phyloP scores from a whole-genome alignment of 2,329 filamentous ascomycete genomes.

The Myriosclerotinia duriaeana region DNA sequence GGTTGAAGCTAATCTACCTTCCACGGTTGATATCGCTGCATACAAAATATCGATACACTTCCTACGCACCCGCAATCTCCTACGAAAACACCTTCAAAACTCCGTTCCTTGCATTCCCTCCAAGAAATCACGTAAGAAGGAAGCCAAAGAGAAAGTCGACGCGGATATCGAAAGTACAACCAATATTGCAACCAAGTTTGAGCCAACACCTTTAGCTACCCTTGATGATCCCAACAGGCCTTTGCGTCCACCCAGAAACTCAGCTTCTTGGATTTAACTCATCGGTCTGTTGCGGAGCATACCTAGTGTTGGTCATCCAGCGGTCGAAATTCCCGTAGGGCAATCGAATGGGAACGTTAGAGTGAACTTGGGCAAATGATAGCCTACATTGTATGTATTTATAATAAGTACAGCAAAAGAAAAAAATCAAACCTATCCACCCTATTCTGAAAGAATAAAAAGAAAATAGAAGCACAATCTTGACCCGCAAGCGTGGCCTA shows the following conservation, averaged over 20 bases:
- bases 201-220: not conserved
- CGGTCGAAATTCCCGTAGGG: too few relatives aligned
- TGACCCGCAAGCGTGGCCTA: too few relatives aligned
- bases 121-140: not conserved
- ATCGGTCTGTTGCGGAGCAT: rapidly evolving
- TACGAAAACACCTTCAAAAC: not conserved
- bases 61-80: not conserved
- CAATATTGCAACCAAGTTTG: not conserved
- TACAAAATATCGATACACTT: not conserved
- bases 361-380: too few relatives aligned
- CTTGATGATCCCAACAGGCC: not conserved
- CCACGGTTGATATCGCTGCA: not conserved
- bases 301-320: too few relatives aligned
- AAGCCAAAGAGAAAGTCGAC: not conserved
- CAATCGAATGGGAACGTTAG: not conserved
- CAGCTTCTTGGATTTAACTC: not conserved
- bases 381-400: too few relatives aligned
- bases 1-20: too few relatives aligned
- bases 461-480: too few relatives aligned
- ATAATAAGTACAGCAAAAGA: too few relatives aligned
- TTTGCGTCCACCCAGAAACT: not conserved
- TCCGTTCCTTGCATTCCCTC: too few relatives aligned
- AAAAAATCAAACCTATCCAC: too few relatives aligned
- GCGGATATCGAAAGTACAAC: not conserved
- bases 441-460: too few relatives aligned